A percentile compares a stretch with the other conserved stretches of the same genome.
phyloP scores from a whole-genome alignment of 192 early-diverging fungal genomes.

The Backusella liffmaniae region DNA sequence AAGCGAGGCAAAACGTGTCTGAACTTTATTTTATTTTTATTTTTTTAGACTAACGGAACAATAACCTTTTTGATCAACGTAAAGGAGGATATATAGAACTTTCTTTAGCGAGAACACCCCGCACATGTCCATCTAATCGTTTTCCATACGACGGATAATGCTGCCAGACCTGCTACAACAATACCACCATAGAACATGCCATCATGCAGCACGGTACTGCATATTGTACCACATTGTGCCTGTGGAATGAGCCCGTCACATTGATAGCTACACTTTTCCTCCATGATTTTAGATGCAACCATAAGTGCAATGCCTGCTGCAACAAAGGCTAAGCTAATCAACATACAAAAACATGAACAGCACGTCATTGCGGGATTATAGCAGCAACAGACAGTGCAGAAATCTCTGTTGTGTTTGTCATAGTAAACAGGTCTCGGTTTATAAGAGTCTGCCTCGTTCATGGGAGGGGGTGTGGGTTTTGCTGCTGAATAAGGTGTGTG shows the following conservation, averaged over 20 bases:
- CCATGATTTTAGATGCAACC: constrained; percentile 23
- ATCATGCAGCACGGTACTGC: constrained; percentile 25
- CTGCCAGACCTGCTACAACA: constrained; percentile 32
- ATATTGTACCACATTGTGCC: constrained; percentile 19
- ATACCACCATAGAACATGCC: constrained; percentile 35
- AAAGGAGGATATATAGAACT: too few relatives aligned
- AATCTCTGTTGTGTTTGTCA: neutral
- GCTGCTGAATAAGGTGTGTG: neutral
- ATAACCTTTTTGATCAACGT: too few relatives aligned
- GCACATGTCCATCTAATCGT: constrained; percentile 30
- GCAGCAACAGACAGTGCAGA: constrained; percentile 23
- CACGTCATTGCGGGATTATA: constrained; percentile 32
- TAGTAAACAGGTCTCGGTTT: neutral
- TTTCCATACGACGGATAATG: constrained; percentile 25
- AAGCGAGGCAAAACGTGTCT: neutral
- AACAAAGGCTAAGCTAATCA: constrained; percentile 23
- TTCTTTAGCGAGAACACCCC: neutral
- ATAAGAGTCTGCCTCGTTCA: constrained; percentile 22
- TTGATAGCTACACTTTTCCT: constrained; percentile 19
- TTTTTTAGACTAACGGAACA: neutral
- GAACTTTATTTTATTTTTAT: neutral
- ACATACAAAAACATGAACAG: constrained; percentile 36
- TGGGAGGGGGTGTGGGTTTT: constrained; percentile 12
- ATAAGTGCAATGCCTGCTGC: constrained; percentile 36
- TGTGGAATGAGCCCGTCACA: neutral